Percentiles rank a stretch among this genome's conserved stretches.
Conservation (phyloP, 805 yeast species). For the Monosporozyma aerobia region DNA sequence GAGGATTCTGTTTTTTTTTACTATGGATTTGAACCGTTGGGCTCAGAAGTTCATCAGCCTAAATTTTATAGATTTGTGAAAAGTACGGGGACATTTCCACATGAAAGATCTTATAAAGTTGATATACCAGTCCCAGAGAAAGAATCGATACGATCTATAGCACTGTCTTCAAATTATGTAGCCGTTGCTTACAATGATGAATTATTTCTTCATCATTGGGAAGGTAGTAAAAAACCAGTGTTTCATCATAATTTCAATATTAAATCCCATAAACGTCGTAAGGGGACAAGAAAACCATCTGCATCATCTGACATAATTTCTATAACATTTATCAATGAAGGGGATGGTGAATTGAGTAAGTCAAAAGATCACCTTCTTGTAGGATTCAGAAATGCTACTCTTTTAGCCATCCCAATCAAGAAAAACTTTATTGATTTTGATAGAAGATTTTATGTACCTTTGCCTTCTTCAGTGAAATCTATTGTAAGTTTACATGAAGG, state of each 20-base stretch:
- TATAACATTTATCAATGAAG: not conserved
- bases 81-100: not conserved
- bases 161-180: not conserved
- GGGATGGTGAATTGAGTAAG: not conserved
- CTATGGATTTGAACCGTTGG: not conserved
- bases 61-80: not conserved
- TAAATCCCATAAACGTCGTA: not conserved
- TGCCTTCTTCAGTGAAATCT: not conserved
- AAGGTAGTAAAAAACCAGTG: not conserved
- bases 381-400: not conserved
- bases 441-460: not conserved
- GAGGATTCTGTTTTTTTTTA: not conserved
- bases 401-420: not conserved
- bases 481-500: conserved; percentile 8
- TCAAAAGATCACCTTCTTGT: not conserved
- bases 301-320: not conserved
- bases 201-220: not conserved
- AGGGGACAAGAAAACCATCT: not conserved
- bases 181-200: not conserved
- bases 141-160: not conserved
- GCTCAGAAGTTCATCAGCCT: not conserved
- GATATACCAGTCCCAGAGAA: too few relatives aligned
- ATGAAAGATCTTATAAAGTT: not conserved
- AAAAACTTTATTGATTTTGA: not conserved
- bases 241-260: not conserved